Base-by-base conservation (phyloP, 768 basidiomycete genomes). In the Saitozyma sp. region DNA sequence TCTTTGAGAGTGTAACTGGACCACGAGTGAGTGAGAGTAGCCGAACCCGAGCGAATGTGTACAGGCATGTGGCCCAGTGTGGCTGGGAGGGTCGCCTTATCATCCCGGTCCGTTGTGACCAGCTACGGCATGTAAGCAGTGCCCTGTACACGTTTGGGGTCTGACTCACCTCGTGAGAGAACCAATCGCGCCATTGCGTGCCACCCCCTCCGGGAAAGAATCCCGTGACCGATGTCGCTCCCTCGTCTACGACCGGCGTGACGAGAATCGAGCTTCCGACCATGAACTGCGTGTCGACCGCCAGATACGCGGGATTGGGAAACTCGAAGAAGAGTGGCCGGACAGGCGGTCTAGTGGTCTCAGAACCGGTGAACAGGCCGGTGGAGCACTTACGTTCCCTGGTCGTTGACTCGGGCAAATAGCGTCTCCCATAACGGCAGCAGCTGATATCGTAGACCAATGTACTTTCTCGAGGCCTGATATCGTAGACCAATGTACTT, bases 271-370 rank as follows among this genome's bases (percentile, higher is more conserved):
- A 84, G n/a, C 82, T 62, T 14, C 90, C 90, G 46, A 91, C 77
- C 67, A 91, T 70, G 82, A 88, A 92, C 75, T 91, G 90, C 29
- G 62, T 50, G 37, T 70, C 66, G 55, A 73, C 67, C n/a, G 38
- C 58, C 6, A 78, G 79, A 62, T 87, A 87, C 2, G 87, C 76
- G 63, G 87, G 86, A 64, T 89, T 86, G 81, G 43, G 42, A 54
- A 89, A 91, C 73, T 90, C 87, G 70, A 84, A 90, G 83, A 89
- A 90, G 39, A 91, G 82, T 7, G 90, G 87, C 43, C 86, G 85
- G 43, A 91, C 80, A 9, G 87, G 87, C 5, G 90, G 89, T 6
- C 88, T 85, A 42, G 4, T 38, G 29, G 39, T 40, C 39, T 37
- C 49, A 48, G 9, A 55, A 45, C 39, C 17, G 11, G 38, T 45